Conservation (phyloP, 306 rosid genomes). For the Phaseolus lunatus region DNA sequence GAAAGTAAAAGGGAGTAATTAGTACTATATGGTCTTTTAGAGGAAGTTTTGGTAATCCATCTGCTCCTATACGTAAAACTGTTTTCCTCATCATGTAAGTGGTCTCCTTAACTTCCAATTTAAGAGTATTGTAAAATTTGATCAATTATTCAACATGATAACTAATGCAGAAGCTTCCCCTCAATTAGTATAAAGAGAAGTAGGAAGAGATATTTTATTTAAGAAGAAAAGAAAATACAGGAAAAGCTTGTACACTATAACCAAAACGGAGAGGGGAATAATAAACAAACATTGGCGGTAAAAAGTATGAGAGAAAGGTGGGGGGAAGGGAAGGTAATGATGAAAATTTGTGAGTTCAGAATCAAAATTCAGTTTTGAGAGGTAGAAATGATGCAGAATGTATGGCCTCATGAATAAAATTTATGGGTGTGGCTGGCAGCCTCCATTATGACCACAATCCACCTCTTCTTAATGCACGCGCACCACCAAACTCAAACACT, state of each 20-base stretch:
- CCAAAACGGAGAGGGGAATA: constrained; percentile 42
- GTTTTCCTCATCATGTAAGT: constrained; percentile 46
- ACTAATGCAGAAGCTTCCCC: constrained; percentile 54
- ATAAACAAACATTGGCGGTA: constrained; percentile 36
- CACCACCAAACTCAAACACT: constrained; percentile 90
- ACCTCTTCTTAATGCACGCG: constrained; percentile 80
- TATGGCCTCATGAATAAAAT: constrained; percentile 82
- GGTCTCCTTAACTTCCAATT: constrained; percentile 78
- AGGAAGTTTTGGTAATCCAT: constrained; percentile 54
- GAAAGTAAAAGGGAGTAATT: constrained; percentile 82
- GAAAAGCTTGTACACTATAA: constrained; percentile 38
- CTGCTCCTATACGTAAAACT: constrained; percentile 45
- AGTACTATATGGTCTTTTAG: constrained; percentile 66
- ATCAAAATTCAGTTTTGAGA: constrained; percentile 57
- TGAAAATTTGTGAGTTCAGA: constrained; percentile 74
- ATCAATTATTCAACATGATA: constrained; percentile 60
- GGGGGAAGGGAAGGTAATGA: constrained; percentile 54
- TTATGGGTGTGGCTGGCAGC: constrained; percentile 80
- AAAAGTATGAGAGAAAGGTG: constrained; percentile 32
- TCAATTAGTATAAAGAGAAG: constrained; percentile 35
- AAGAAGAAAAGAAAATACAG: not conserved
- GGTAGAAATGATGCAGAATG: constrained; percentile 71
- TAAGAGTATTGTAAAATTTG: constrained; percentile 66
- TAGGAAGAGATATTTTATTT: constrained; percentile 15
- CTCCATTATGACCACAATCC: constrained; percentile 56